A percentile compares a stretch with the other conserved stretches of the same genome.
phyloP scores from a whole-genome alignment of 331 rosid genomes.

The Quercus lobata region DNA sequence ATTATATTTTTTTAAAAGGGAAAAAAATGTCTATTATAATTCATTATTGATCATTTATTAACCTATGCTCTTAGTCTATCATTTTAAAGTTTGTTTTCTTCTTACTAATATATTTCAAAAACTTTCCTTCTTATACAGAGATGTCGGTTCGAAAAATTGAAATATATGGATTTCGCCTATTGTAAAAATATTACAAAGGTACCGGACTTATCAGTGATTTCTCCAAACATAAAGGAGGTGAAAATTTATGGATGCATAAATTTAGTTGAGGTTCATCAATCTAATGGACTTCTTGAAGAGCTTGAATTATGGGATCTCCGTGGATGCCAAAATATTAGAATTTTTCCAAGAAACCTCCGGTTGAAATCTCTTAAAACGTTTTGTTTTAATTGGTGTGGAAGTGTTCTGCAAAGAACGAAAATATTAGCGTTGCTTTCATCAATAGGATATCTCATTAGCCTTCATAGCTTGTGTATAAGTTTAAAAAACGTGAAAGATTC shows the following conservation, averaged over 20 bases:
- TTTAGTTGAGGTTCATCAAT: slow-evolving; percentile 4
- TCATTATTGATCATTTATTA: no score
- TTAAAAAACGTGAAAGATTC: no score
- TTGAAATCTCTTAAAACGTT: slow-evolving; percentile 12
- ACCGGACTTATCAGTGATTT: slow-evolving; percentile 5
- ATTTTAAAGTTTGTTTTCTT: no score
- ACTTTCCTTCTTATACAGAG: background rate
- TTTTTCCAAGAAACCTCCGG: slow-evolving; percentile 6
- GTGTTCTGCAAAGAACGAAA: background rate
- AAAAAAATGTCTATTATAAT: no score
- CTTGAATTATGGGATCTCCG: background rate
- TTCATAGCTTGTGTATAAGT: fast-evolving
- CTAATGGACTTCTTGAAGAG: slow-evolving; percentile 1
- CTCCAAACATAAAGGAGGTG: slow-evolving; percentile 1
- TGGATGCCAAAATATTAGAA: background rate
- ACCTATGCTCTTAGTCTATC: no score
- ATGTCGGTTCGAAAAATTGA: background rate
- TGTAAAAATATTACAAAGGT: slow-evolving; percentile 13
- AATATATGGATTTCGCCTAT: background rate
- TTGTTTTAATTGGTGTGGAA: background rate
- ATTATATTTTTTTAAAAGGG: no score
- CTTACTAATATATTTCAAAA: no score
- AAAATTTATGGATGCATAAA: background rate
- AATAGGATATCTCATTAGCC: slow-evolving; percentile 9
- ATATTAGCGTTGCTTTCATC: background rate